Evolutionary conservation across 768 basidiomycete species (phyloP).

Genomic region (Auricularia auricula-judae): DNA sequence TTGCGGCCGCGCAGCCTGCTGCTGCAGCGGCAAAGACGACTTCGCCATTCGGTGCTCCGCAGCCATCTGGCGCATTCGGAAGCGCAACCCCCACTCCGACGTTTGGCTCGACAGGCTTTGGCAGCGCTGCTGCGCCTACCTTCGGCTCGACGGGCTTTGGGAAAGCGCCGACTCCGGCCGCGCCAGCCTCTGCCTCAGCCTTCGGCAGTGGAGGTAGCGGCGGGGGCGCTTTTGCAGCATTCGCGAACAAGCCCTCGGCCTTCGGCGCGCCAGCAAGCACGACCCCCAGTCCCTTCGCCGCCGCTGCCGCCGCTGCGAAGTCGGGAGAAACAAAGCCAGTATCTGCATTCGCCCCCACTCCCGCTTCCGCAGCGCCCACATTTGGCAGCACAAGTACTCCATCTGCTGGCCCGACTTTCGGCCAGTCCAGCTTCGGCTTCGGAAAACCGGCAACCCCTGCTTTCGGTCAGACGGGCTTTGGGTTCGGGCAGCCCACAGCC

Average conservation of each 20-base stretch:
- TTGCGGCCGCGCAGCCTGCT: not conserved
- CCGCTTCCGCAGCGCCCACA: not conserved
- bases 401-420: constrained; percentile 10
- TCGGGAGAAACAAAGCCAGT: too few relatives aligned
- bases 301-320: not conserved
- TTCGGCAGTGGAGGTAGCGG: constrained; percentile 5
- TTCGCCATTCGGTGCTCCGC: constrained; percentile 6
- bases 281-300: constrained; percentile 2
- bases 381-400: not conserved
- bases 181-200: constrained; percentile 4
- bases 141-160: constrained; percentile 10
- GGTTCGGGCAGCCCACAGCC: constrained; percentile 6
- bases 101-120: constrained; percentile 9
- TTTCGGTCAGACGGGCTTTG: constrained; percentile 22
- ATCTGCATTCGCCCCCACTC: constrained; percentile 4
- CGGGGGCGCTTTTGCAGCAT: constrained; percentile 15
- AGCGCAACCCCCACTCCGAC: constrained; percentile 9
- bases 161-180: constrained; percentile 15
- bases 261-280: constrained; percentile 8
- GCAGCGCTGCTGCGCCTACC: constrained; percentile 4
- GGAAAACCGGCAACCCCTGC: constrained; percentile 1
- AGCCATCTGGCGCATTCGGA: constrained; percentile 21
- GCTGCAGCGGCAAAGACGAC: constrained; percentile 13
- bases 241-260: constrained; percentile 11
- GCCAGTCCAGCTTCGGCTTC: constrained; percentile 1